Percentiles rank a stretch among this genome's conserved stretches.
phyloP scores from a whole-genome alignment of 441 rosid genomes.

The Populus tomentosa region DNA sequence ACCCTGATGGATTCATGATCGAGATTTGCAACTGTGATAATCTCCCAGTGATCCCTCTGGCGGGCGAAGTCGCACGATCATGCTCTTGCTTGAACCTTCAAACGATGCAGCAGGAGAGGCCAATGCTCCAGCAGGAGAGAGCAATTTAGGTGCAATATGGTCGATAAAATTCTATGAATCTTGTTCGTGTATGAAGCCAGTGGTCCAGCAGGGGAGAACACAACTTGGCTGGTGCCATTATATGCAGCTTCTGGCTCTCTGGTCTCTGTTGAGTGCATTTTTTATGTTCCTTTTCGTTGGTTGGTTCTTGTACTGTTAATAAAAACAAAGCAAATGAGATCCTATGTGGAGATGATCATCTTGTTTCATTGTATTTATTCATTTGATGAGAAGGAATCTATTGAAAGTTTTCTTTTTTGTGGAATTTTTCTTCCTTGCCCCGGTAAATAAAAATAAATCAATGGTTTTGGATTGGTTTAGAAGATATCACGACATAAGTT shows the following conservation, averaged over 20 bases:
- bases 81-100: slow-evolving; percentile 59
- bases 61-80: slow-evolving; percentile 46
- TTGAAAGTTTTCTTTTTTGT: no score
- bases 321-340: background rate
- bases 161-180: background rate
- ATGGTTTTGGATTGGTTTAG: background rate
- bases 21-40: slow-evolving; percentile 90
- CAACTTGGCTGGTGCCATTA: no score
- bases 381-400: background rate
- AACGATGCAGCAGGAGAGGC: slow-evolving; percentile 36
- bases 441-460: background rate
- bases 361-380: background rate
- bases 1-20: slow-evolving; percentile 95
- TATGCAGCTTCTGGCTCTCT: background rate
- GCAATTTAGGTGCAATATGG: background rate
- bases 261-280: background rate
- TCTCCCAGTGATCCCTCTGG: slow-evolving; percentile 74
- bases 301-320: background rate
- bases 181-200: no score
- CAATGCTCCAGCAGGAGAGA: slow-evolving; percentile 39
- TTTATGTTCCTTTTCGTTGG: background rate
- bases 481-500: no score
- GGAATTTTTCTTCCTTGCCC: background rate
- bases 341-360: background rate
- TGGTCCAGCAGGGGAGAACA: no score